These are phyloP conservation scores for Leptographium radiaticola DNA, from an alignment of 2,329 filamentous ascomycete species.

Conservation along the genomic window DNA sequence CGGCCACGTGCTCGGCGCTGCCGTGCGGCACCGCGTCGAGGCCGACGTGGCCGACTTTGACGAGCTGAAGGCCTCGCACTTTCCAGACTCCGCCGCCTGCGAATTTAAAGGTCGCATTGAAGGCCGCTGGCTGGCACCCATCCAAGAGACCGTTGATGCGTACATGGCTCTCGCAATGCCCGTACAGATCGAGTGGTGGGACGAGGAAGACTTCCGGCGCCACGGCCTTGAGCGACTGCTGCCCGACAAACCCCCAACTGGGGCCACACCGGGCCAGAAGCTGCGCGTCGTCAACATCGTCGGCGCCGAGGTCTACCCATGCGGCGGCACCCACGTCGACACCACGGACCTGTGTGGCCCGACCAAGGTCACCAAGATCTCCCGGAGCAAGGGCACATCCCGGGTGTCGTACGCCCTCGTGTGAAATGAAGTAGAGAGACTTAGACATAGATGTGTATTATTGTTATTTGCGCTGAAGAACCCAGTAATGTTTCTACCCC, in stretches of 20 bases:
- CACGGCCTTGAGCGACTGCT: slow-evolving; percentile 42
- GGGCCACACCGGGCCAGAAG: slow-evolving; percentile 30
- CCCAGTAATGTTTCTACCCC: not conserved
- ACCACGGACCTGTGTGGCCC: slow-evolving; percentile 44
- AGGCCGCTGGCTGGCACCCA: slow-evolving; percentile 44
- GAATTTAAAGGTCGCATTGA: slow-evolving; percentile 58
- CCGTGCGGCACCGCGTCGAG: slow-evolving; percentile 46
- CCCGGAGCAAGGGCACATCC: slow-evolving; percentile 48
- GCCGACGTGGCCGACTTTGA: slow-evolving; percentile 39
- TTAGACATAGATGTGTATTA: not conserved
- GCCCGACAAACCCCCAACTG: slow-evolving; percentile 28
- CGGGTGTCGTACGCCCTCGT: slow-evolving; percentile 34
- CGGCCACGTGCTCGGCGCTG: slow-evolving; percentile 57
- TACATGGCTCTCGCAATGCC: slow-evolving; percentile 41
- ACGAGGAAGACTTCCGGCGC: slow-evolving; percentile 44
- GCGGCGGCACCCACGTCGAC: slow-evolving; percentile 61
- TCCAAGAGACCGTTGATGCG: slow-evolving; percentile 49
- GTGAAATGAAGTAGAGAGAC: too few relatives aligned
- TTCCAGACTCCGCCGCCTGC: slow-evolving; percentile 51
- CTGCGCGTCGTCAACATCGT: slow-evolving; percentile 57
- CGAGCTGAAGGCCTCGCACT: slow-evolving; percentile 61
- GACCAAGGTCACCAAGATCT: slow-evolving; percentile 54
- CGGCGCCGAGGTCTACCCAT: slow-evolving; percentile 57
- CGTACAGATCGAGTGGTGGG: slow-evolving; percentile 55
- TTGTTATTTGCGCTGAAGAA: slow-evolving; percentile 8